A percentile compares a stretch with the other conserved stretches of the same genome.
phyloP scores from a whole-genome alignment of 2,329 filamentous ascomycete species.

The Magnaporthiopsis poae region DNA sequence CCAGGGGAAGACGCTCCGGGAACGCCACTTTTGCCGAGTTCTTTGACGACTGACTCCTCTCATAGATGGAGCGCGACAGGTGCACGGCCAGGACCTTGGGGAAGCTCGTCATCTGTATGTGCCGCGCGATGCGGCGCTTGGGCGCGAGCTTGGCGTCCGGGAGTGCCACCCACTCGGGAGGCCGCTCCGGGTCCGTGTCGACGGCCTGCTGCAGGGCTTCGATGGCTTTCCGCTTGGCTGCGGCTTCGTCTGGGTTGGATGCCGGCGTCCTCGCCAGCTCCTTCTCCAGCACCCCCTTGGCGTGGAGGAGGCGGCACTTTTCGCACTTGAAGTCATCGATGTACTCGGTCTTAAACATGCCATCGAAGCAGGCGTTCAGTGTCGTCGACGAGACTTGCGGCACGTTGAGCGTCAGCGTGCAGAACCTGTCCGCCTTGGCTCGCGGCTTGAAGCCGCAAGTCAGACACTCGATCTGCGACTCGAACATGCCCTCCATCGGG shows the following conservation, averaged over 20 bases:
- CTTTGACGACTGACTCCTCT: conserved; percentile 69
- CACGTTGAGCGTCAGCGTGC: conserved; percentile 83
- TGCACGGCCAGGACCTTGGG: conserved; percentile 87
- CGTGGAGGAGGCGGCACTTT: conserved; percentile 77
- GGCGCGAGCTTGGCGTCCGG: conserved; percentile 68
- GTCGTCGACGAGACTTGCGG: conserved; percentile 73
- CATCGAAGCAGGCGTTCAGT: conserved; percentile 81
- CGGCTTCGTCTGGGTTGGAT: neutral
- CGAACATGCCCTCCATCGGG: conserved; percentile 80
- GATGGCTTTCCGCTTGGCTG: conserved; percentile 35
- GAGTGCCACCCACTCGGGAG: conserved; percentile 61
- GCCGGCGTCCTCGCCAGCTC: conserved; percentile 34
- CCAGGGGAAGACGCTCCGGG: conserved; percentile 74
- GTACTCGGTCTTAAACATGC: conserved; percentile 85
- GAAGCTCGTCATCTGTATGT: conserved; percentile 77
- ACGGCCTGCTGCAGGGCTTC: conserved; percentile 59
- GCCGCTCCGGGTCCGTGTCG: conserved; percentile 68
- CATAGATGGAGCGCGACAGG: conserved; percentile 86
- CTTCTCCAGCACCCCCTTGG: conserved; percentile 51
- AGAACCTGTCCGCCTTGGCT: conserved; percentile 73
- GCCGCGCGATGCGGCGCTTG: conserved; percentile 73
- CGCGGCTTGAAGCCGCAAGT: conserved; percentile 84
- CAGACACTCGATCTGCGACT: conserved; percentile 90
- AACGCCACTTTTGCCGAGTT: conserved; percentile 92
- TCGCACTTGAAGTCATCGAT: conserved; percentile 98